These are phyloP conservation scores for Sporopachydermia cereana DNA, from an alignment of 1,139 yeast genomes.

Conservation along the genomic window DNA sequence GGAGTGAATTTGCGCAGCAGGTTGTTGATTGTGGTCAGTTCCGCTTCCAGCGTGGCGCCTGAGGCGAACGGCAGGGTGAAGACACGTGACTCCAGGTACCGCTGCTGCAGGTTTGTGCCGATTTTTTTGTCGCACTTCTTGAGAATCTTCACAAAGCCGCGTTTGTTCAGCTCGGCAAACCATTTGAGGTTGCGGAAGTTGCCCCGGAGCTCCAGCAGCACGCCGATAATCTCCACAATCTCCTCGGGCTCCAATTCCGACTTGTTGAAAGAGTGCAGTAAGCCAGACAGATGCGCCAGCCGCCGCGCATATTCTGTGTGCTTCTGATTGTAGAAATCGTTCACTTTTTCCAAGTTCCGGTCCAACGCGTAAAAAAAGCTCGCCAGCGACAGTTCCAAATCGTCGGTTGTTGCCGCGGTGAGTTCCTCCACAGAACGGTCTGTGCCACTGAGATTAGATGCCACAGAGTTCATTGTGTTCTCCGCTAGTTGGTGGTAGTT, in stretches of 20 bases:
- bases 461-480: conserved; percentile 12
- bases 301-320: conserved; percentile 65
- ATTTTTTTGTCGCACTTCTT: conserved; percentile 79
- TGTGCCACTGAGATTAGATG: conserved; percentile 15
- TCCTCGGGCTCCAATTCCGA: conserved; percentile 44
- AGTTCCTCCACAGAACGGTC: conserved; percentile 21
- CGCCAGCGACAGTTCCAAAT: conserved; percentile 19
- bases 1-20: conserved; percentile 41
- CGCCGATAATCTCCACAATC: conserved; percentile 64
- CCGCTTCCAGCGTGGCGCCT: conserved; percentile 42
- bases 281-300: conserved; percentile 28
- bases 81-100: conserved; percentile 59
- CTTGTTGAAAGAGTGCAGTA: conserved; percentile 7
- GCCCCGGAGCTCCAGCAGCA: conserved; percentile 67
- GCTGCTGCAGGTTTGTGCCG: conserved; percentile 55
- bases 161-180: conserved; percentile 88
- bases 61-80: conserved; percentile 65
- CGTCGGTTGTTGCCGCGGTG: neutral
- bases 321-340: conserved; percentile 64
- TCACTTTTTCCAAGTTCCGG: conserved; percentile 71
- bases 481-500: conserved; percentile 11
- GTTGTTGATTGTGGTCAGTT: conserved; percentile 43
- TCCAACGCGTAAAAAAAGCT: conserved; percentile 68
- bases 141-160: conserved; percentile 81
- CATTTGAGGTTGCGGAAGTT: conserved; percentile 75